Percentiles rank a stretch among this genome's conserved stretches.
phyloP scores from a whole-genome alignment of 1,139 yeast genomes.

The Lodderomyces margitis region DNA sequence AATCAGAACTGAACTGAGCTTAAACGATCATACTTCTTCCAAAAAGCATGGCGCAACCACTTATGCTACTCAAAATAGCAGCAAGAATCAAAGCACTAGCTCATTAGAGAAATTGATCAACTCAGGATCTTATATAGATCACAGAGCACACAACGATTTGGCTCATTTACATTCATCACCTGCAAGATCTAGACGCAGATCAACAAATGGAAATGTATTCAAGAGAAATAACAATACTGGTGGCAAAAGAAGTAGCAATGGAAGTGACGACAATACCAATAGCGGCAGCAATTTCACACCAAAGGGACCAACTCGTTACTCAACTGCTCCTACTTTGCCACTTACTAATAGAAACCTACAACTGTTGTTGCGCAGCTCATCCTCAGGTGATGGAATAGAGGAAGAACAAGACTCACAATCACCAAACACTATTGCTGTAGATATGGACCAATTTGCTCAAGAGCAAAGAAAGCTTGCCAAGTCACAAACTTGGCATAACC shows the following conservation, averaged over 20 bases:
- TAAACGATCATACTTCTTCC: constrained; percentile 3
- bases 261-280: neutral
- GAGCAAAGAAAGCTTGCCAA: constrained; percentile 32
- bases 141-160: constrained; percentile 29
- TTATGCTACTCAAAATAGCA: neutral
- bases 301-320: neutral
- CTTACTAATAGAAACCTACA: constrained; percentile 40
- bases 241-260: neutral
- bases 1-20: neutral
- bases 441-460: constrained; percentile 39
- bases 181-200: constrained; percentile 31
- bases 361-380: constrained; percentile 19
- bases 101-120: constrained; percentile 13
- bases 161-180: constrained; percentile 33
- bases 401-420: constrained; percentile 7
- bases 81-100: constrained; percentile 5
- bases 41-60: neutral
- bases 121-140: constrained; percentile 33
- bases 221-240: constrained; percentile 4
- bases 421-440: constrained; percentile 32
- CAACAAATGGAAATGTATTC: constrained; percentile 11
- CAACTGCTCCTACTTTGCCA: constrained; percentile 23
- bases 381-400: constrained; percentile 10
- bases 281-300: neutral
- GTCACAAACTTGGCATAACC: constrained; percentile 19